These are phyloP conservation scores for Xylaria sp. DNA, from an alignment of 2,329 filamentous ascomycete species.

Conservation along the genomic window DNA sequence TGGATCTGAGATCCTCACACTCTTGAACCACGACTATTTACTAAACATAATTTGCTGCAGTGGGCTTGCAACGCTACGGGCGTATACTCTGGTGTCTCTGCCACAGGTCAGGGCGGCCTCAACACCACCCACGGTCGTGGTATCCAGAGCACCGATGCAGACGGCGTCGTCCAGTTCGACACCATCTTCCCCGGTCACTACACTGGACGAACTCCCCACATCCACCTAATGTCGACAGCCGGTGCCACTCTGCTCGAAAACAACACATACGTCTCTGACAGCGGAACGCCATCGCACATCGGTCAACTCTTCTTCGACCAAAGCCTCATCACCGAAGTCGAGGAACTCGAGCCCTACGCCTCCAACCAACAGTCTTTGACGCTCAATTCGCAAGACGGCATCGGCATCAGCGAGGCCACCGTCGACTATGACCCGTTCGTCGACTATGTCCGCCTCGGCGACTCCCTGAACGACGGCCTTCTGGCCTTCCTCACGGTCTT, in stretches of 20 bases:
- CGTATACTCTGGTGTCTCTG: slow-evolving; percentile 51
- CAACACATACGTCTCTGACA: slow-evolving; percentile 54
- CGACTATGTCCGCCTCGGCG: slow-evolving; percentile 66
- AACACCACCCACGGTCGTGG: slow-evolving; percentile 50
- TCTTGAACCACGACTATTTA: background rate
- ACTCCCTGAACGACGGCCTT: slow-evolving; percentile 58
- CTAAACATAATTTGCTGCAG: slow-evolving; percentile 13
- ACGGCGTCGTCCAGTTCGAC: slow-evolving; percentile 52
- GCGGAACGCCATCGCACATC: slow-evolving; percentile 63
- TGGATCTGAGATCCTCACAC: background rate
- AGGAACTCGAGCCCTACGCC: slow-evolving; percentile 56
- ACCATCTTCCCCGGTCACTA: slow-evolving; percentile 51
- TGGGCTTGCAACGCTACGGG: slow-evolving; percentile 55
- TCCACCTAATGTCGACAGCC: slow-evolving; percentile 47
- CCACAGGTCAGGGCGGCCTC: slow-evolving; percentile 45
- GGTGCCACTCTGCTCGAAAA: slow-evolving; percentile 55
- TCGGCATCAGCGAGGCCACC: slow-evolving; percentile 59
- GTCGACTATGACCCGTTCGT: slow-evolving; percentile 64
- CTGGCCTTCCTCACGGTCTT: slow-evolving; percentile 62
- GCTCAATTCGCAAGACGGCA: slow-evolving; percentile 61
- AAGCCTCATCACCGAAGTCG: slow-evolving; percentile 60
- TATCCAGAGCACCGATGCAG: slow-evolving; percentile 49
- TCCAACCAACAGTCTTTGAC: slow-evolving; percentile 56
- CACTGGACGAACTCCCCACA: slow-evolving; percentile 49
- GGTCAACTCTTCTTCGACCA: slow-evolving; percentile 72